These are phyloP conservation scores for Dendrostoma leiphaemia DNA, from an alignment of 2,329 filamentous ascomycete genomes.

Conservation along the genomic window DNA sequence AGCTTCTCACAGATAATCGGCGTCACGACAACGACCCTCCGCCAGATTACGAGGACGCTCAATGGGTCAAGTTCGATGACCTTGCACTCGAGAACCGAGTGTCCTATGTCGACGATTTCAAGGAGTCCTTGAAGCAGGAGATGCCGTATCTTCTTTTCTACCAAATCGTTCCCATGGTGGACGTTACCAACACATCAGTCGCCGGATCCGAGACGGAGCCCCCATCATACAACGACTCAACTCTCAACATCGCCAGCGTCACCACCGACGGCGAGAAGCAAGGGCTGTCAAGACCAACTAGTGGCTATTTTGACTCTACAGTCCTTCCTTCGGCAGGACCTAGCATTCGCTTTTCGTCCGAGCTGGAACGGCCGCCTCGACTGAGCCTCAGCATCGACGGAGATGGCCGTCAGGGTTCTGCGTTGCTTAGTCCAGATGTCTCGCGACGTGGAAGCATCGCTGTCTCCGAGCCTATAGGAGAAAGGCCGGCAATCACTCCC, in stretches of 20 bases:
- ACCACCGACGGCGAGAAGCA: conserved; percentile 26
- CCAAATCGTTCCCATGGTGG: conserved; percentile 84
- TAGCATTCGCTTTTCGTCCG: conserved; percentile 55
- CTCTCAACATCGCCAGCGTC: conserved; percentile 36
- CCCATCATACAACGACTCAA: conserved; percentile 58
- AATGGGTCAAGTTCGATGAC: conserved; percentile 94
- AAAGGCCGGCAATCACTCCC: conserved; percentile 16
- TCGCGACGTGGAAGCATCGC: conserved; percentile 52
- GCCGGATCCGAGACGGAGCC: conserved; percentile 49
- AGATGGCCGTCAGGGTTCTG: conserved; percentile 32
- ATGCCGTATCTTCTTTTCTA: conserved; percentile 96
- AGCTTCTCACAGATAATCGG: conserved; percentile 59
- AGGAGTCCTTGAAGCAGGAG: conserved; percentile 75
- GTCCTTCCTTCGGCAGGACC: conserved; percentile 38
- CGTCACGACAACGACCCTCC: conserved; percentile 55
- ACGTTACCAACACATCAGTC: conserved; percentile 52
- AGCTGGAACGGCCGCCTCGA: conserved; percentile 49
- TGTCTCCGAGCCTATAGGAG: conserved; percentile 40
- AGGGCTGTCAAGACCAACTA: conserved; percentile 34
- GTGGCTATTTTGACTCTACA: conserved; percentile 45
- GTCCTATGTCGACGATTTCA: conserved; percentile 72
- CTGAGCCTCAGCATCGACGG: conserved; percentile 46
- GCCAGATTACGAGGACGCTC: conserved; percentile 66
- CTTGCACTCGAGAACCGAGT: conserved; percentile 68
- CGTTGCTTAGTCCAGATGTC: conserved; percentile 25